Base-by-base conservation (phyloP, 2,329 filamentous ascomycete genomes). In the Colletotrichum scovillei region DNA sequence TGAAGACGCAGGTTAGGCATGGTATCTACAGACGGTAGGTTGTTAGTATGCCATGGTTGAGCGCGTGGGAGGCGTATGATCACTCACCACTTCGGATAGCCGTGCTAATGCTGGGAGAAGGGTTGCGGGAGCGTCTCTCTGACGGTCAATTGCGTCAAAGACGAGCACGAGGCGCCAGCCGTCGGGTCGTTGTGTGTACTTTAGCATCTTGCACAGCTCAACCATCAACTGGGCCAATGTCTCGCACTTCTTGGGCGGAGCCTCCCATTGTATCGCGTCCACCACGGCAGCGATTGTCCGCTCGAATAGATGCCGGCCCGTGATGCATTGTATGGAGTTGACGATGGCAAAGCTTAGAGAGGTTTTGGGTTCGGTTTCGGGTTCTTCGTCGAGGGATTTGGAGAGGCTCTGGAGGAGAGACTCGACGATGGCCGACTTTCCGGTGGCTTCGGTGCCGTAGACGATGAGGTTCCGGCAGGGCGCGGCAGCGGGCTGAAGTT, bases 371-470 rank as follows among this genome's bases (percentile, higher is more conserved):
- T 89, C 81, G 56, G 53, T 16, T 38, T 46, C 53, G 14, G 90
- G 82, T 14, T 86, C 86, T 6, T 76, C 55, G 24, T 63, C 42
- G 5, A 77, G 78, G 16, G 74, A 16, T 19, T 76, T 66, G n/a
- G 76, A 78, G 14, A 89, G 84, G 1, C 80, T 78, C 32, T 88
- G 80, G 2, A 97, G 88, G 19, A 95, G 88, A 3, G 88, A 86
- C 69, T 87, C 86, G 4, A 92, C 86, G 63, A 98, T 88, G 60
- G 90, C 89, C 38, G 91, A 94, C 84, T 98, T 98, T 53, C 95
- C 96, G 0, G 95, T 97, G 2, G 95, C 93, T 78, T 95, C 92
- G 35, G 95, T 90, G 63, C 97, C 97, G 81, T 98, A 92, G 62
- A 97, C 82, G 26, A 98, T 91, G 12, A 98, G 82, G 73, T 94